Evolutionary conservation across 164 flowering plant species (phyloP), one percentile per base, ranked within the genome.

Genomic region (Magnolia changhungtana): DNA sequence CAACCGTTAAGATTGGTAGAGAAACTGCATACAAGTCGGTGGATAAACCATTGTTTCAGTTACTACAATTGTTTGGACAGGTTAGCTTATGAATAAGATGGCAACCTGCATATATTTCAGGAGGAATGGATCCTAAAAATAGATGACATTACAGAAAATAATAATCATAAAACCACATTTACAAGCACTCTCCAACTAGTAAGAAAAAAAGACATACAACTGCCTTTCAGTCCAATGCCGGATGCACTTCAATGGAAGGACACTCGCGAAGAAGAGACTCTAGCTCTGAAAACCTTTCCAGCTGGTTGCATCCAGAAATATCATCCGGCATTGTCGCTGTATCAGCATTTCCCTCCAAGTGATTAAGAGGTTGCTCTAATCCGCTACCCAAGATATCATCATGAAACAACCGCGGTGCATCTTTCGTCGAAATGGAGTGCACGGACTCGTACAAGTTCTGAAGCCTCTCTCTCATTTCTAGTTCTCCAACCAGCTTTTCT

Each of bases 401-500:
- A 79, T 84, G 79, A 76, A 89, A 90, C 52, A 87, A 69, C 73
- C 80, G 87, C 5, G 90, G 81, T 13, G 89, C 90, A 75, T 89
- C 90, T 72, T 77, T 66, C 69, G 90, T 84, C 49, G 95, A 89
- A 61, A 90, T 66, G 72, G 88, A 82, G 72, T 85, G 84, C 66
- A 90, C 84, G 13, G 86, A 77, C 69, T 84, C 91, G 66, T 90
- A 79, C 84, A 91, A 83, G 45, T 55, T 23, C 75, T 81, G 87
- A 63, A 89, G 72, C 83, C 82, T 80, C 49, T 78, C 83, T 77
- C 87, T 83, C 29, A 72, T 82, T 72, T 86, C 91, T 73, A 78
- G 75, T 49, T 81, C 77, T 75, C 79, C 82, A 49, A 86, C 83
- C 79, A 95, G 75, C 73, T 79, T 87, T 66, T 86, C 89, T 76